Conservation (phyloP, 495 filamentous ascomycete genomes). For the Aspergillus steynii region DNA sequence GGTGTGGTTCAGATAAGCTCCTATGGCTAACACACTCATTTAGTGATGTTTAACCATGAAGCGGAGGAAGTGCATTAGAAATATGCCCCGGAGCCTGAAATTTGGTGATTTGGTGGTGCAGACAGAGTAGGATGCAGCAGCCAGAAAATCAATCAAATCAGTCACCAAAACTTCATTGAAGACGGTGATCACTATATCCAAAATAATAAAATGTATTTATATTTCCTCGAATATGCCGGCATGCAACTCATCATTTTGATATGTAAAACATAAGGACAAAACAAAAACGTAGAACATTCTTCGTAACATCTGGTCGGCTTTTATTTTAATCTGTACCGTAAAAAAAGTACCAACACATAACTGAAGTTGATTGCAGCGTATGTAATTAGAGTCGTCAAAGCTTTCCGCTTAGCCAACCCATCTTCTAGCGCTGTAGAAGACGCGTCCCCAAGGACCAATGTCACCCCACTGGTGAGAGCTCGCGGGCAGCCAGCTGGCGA, state of each 20-base stretch:
- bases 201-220: neutral
- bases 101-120: no score
- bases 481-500: conserved; percentile 72
- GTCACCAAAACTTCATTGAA: neutral
- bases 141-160: neutral
- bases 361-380: neutral
- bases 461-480: conserved; percentile 75
- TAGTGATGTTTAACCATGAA: no score
- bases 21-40: no score
- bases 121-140: no score
- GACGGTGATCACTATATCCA: neutral
- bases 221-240: neutral
- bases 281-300: neutral
- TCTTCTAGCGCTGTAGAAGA: conserved; percentile 77
- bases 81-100: no score
- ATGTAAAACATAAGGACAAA: neutral
- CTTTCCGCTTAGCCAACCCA: conserved; percentile 69
- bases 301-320: neutral
- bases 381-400: neutral
- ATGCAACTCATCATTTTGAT: neutral
- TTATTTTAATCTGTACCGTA: neutral
- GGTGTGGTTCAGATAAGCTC: neutral
- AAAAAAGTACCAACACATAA: neutral
- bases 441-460: conserved; percentile 81
- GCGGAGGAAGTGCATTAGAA: no score